Conservation (phyloP, 495 filamentous ascomycete genomes). For the Annulohypoxylon maeteangense region DNA sequence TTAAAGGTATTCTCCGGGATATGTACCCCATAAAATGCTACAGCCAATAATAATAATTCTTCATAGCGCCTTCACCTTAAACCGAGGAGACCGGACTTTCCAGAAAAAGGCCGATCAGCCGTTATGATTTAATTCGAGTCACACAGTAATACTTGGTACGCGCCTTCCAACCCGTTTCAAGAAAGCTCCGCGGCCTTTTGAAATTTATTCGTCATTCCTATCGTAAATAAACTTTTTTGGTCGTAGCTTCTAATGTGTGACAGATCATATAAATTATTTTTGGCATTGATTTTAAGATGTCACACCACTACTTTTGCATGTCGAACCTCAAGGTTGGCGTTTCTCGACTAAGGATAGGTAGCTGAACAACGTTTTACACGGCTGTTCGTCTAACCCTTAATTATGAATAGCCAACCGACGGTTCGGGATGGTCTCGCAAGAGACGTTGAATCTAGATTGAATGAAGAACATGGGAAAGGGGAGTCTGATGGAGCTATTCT, state of each 20-base stretch:
- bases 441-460: constrained; percentile 21
- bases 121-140: not conserved
- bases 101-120: constrained; percentile 17
- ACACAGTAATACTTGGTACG: not conserved
- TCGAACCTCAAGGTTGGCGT: constrained; percentile 6
- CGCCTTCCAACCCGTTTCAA: not conserved
- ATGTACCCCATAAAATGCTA: not conserved
- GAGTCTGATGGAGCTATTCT: not conserved
- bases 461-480: not conserved
- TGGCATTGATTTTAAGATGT: not conserved
- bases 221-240: not conserved
- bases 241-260: not conserved
- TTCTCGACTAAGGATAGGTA: not conserved
- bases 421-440: not conserved
- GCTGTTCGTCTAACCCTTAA: not conserved
- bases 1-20: constrained; percentile 31
- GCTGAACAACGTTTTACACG: constrained; percentile 2
- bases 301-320: not conserved
- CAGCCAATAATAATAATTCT: not conserved
- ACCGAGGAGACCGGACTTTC: constrained; percentile 17
- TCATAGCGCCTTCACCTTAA: not conserved
- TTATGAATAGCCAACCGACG: constrained; percentile 8
- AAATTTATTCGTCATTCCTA: not conserved
- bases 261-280: constrained; percentile 26
- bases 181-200: constrained; percentile 12